Percentiles rank a stretch among this genome's conserved stretches.
Evolutionary conservation across 1,284 basidiomycete genomes (phyloP).

Genomic region (Ustilago cynodontis): DNA sequence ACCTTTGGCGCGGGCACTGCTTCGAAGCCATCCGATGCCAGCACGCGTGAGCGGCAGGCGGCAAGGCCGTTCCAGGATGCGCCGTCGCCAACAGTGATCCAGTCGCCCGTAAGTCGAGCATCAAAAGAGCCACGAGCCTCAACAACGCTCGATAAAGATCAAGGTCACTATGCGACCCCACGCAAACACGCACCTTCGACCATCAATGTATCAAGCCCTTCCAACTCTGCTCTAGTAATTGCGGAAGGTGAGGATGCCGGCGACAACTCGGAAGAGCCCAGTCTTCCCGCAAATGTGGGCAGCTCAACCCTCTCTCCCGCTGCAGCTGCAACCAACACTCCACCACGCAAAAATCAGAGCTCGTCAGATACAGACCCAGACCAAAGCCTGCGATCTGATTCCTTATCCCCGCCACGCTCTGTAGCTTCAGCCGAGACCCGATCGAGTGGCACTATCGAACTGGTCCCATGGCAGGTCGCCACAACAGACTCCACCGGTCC

Average conservation of each 20-base stretch:
- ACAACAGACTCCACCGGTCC: slow-evolving; percentile 12
- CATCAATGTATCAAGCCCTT: not conserved
- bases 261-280: not conserved
- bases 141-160: no score
- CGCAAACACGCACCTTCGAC: not conserved
- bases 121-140: not conserved
- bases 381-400: slow-evolving; percentile 14
- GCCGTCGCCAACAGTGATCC: not conserved
- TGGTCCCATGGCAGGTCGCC: slow-evolving; percentile 39
- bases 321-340: not conserved
- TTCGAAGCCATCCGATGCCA: not conserved
- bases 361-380: not conserved
- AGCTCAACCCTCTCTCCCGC: not conserved
- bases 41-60: not conserved
- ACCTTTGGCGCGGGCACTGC: not conserved
- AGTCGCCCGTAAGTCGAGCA: not conserved
- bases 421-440: slow-evolving; percentile 11
- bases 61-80: not conserved
- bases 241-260: not conserved
- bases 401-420: slow-evolving; percentile 10
- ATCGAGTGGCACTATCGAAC: slow-evolving; percentile 31
- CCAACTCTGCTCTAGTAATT: not conserved
- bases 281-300: not conserved
- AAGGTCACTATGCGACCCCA: not conserved
- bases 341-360: not conserved